These are phyloP conservation scores for Diaporthe citri DNA, from an alignment of 2,329 filamentous ascomycete species.

Conservation along the genomic window DNA sequence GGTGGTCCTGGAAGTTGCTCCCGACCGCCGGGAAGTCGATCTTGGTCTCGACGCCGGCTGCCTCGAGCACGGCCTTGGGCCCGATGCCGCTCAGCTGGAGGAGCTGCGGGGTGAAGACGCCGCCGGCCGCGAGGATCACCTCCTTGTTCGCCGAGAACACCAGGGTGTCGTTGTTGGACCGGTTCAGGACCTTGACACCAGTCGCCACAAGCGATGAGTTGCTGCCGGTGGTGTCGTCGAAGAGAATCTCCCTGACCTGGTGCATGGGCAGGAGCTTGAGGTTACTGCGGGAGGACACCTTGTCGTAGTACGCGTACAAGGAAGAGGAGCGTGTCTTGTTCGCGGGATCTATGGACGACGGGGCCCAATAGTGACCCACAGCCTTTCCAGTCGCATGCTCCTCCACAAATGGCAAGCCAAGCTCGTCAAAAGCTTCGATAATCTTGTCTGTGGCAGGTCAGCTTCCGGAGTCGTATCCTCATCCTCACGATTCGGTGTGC, in stretches of 20 bases:
- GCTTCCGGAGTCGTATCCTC: neutral
- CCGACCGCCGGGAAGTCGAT: neutral
- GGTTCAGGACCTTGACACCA: constrained; percentile 4
- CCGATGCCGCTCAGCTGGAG: constrained; percentile 15
- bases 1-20: constrained; percentile 15
- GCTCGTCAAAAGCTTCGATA: constrained; percentile 2
- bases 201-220: constrained; percentile 2
- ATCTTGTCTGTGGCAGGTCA: constrained; percentile 5
- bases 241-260: constrained; percentile 3
- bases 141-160: constrained; percentile 12
- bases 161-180: neutral
- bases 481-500: neutral
- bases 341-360: constrained; percentile 3
- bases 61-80: neutral
- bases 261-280: constrained; percentile 2
- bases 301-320: constrained; percentile 12
- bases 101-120: constrained; percentile 9
- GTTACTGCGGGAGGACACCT: constrained; percentile 4
- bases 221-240: constrained; percentile 1
- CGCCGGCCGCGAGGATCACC: neutral
- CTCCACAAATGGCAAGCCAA: constrained; percentile 1
- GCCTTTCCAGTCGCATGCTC: constrained; percentile 5
- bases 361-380: constrained; percentile 3
- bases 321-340: constrained; percentile 10
- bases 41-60: constrained; percentile 5